phyloP scores from a whole-genome alignment of 148 eudicot genomes.

The Rhododendron williamsianum region DNA sequence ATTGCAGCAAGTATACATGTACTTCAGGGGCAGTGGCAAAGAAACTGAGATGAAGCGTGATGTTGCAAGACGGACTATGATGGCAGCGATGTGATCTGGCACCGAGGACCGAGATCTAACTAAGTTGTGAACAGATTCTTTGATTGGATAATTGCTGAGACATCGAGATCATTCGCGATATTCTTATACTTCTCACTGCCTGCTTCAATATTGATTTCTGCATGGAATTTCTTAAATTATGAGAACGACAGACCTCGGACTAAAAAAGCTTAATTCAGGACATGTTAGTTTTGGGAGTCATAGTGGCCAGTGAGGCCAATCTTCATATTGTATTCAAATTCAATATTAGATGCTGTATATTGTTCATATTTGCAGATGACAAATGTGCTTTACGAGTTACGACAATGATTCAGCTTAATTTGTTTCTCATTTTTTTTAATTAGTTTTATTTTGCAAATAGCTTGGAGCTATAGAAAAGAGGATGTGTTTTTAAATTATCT shows the following conservation, averaged over 20 bases:
- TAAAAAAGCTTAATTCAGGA: neutral
- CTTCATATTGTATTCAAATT: neutral
- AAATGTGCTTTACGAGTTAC: neutral
- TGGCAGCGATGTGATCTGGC: slow-evolving; percentile 41
- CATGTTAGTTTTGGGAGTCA: neutral
- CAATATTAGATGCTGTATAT: neutral
- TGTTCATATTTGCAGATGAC: neutral
- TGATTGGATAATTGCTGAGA: slow-evolving; percentile 8
- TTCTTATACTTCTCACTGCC: neutral
- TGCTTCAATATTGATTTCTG: neutral
- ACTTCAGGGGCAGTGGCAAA: slow-evolving; percentile 66
- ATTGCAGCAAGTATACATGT: slow-evolving; percentile 62
- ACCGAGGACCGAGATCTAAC: neutral
- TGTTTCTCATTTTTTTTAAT: neutral
- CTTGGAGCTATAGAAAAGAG: neutral
- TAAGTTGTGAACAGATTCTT: slow-evolving; percentile 7
- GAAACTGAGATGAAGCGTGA: slow-evolving; percentile 51
- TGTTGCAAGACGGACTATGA: slow-evolving; percentile 51
- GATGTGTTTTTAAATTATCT: neutral
- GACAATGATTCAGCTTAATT: neutral
- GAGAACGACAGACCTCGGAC: neutral
- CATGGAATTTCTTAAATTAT: neutral
- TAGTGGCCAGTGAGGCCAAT: neutral
- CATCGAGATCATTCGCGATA: neutral
- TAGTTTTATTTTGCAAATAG: neutral